Evolutionary conservation across 1,139 yeast species (phyloP).

Genomic region (Pichia sp.): DNA sequence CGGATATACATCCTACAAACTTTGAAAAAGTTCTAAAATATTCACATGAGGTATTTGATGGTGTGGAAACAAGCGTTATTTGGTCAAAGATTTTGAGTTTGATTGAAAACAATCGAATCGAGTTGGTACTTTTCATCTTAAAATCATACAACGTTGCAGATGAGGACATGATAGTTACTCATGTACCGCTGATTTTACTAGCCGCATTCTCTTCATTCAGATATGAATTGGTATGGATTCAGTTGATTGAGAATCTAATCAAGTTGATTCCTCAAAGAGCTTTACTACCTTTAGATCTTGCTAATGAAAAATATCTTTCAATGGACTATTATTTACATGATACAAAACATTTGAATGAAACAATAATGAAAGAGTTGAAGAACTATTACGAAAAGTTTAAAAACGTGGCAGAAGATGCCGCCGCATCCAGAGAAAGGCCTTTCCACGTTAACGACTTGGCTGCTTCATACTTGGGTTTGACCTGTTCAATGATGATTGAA

Average conservation of each 20-base stretch:
- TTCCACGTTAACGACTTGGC: constrained; percentile 44
- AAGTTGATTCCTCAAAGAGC: constrained; percentile 58
- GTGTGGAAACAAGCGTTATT: constrained; percentile 72
- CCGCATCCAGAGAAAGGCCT: constrained; percentile 33
- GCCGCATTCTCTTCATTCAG: constrained; percentile 36
- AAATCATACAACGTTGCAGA: constrained; percentile 69
- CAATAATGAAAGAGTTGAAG: constrained; percentile 28
- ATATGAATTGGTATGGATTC: constrained; percentile 16
- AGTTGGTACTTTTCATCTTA: constrained; percentile 54
- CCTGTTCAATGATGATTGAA: constrained; percentile 36
- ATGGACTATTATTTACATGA: constrained; percentile 13
- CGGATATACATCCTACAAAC: constrained; percentile 15
- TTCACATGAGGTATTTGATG: constrained; percentile 72
- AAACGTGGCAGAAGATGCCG: not conserved
- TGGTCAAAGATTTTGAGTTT: constrained; percentile 62
- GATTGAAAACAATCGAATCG: constrained; percentile 35
- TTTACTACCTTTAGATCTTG: constrained; percentile 43
- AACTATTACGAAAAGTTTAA: constrained; percentile 12
- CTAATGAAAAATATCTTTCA: constrained; percentile 26
- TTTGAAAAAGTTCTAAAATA: constrained; percentile 47
- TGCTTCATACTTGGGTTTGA: constrained; percentile 35
- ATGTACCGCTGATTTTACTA: constrained; percentile 66
- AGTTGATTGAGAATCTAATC: constrained; percentile 38
- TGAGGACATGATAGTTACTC: constrained; percentile 77
- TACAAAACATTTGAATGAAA: constrained; percentile 11